Percentiles rank a stretch among this genome's conserved stretches.
These are phyloP conservation scores for Pezicula carpinea DNA, from an alignment of 2,329 filamentous ascomycete genomes.

Conservation along the genomic window DNA sequence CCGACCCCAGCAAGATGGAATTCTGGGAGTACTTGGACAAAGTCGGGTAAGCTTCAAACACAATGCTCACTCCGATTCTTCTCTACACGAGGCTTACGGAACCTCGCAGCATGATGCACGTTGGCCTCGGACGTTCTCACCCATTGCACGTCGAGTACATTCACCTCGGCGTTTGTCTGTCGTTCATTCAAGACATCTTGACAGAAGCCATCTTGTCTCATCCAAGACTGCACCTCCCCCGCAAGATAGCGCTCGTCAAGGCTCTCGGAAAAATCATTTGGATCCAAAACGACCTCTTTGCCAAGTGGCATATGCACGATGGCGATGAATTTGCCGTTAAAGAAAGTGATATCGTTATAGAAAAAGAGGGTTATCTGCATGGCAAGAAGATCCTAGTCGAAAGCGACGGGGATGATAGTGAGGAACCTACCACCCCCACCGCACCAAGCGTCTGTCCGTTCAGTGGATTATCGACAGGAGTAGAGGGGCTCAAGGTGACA, in stretches of 20 bases:
- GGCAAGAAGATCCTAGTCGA: slow-evolving; percentile 53
- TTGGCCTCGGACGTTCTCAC: slow-evolving; percentile 56
- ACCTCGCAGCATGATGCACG: slow-evolving; percentile 35
- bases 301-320: slow-evolving; percentile 60
- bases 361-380: slow-evolving; percentile 60
- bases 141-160: slow-evolving; percentile 75
- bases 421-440: slow-evolving; percentile 6
- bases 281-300: slow-evolving; percentile 82
- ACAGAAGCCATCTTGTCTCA: slow-evolving; percentile 68
- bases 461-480: slow-evolving; percentile 15
- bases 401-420: slow-evolving; percentile 30
- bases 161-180: slow-evolving; percentile 66
- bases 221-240: slow-evolving; percentile 51
- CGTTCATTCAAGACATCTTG: slow-evolving; percentile 72
- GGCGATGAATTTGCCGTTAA: slow-evolving; percentile 34
- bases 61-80: background rate
- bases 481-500: slow-evolving; percentile 14
- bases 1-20: slow-evolving; percentile 19
- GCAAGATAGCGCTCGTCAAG: slow-evolving; percentile 70
- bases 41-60: slow-evolving; percentile 8
- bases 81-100: background rate
- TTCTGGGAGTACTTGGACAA: slow-evolving; percentile 20
- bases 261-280: slow-evolving; percentile 78
- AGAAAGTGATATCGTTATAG: slow-evolving; percentile 44
- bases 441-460: slow-evolving; percentile 24